A percentile compares a stretch with the other conserved stretches of the same genome.
phyloP scores from a whole-genome alignment of 2,329 filamentous ascomycete species.

The Ophiocordyceps camponoti-rufipedis region DNA sequence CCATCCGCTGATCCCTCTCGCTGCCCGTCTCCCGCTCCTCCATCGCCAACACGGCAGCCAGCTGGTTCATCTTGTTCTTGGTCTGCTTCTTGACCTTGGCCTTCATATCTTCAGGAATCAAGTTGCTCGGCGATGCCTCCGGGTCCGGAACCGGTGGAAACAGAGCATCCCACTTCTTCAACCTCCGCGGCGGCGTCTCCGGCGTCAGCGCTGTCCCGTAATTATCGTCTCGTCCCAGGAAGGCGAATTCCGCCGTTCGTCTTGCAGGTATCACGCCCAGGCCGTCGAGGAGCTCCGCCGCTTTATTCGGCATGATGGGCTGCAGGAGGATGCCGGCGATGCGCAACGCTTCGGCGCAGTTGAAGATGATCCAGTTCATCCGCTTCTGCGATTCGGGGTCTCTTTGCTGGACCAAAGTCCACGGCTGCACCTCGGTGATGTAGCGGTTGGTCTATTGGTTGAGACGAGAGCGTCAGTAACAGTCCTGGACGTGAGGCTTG shows the following conservation, averaged over 20 bases:
- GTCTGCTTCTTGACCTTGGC: slow-evolving; percentile 5
- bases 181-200: slow-evolving; percentile 8
- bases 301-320: slow-evolving; percentile 75
- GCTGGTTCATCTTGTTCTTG: slow-evolving; percentile 10
- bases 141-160: slow-evolving; percentile 27
- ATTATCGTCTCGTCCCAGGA: slow-evolving; percentile 41
- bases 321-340: slow-evolving; percentile 72
- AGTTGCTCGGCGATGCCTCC: slow-evolving; percentile 7
- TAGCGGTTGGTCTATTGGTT: slow-evolving; percentile 20
- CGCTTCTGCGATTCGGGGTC: slow-evolving; percentile 16
- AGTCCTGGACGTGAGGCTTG: no score
- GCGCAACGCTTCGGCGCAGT: slow-evolving; percentile 57
- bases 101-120: slow-evolving; percentile 6
- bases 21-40: slow-evolving; percentile 11
- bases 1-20: slow-evolving; percentile 3
- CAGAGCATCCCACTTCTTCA: slow-evolving; percentile 21
- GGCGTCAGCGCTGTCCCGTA: slow-evolving; percentile 37
- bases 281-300: slow-evolving; percentile 52
- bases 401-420: slow-evolving; percentile 33
- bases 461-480: slow-evolving; percentile 3
- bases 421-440: slow-evolving; percentile 47
- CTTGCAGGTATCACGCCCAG: slow-evolving; percentile 49
- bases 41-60: slow-evolving; percentile 10
- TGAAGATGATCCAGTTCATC: slow-evolving; percentile 46
- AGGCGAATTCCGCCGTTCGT: slow-evolving; percentile 45